Conservation (phyloP, 2,329 filamentous ascomycete genomes). For the Aspergillus sp. region DNA sequence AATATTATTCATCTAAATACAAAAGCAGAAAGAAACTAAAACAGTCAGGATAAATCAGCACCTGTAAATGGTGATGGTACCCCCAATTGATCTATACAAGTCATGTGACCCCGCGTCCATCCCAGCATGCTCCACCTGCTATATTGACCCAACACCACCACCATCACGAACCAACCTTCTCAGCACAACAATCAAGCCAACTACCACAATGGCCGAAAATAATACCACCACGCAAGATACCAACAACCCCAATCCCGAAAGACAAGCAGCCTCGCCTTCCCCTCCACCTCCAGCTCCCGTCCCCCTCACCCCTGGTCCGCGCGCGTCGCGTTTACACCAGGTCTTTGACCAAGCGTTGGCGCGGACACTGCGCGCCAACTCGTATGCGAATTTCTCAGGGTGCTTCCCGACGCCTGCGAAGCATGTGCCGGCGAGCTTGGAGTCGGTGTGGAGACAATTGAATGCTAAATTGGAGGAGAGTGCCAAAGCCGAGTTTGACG, state of each 20-base stretch:
- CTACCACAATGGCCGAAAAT: slow-evolving; percentile 15
- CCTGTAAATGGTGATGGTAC: no score
- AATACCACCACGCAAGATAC: background rate
- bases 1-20: no score
- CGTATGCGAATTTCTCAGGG: slow-evolving; percentile 56
- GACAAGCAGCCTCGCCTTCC: slow-evolving; percentile 39
- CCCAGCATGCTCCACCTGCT: slow-evolving; percentile 6
- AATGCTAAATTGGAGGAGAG: slow-evolving; percentile 54
- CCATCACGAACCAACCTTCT: no score
- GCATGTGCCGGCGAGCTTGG: slow-evolving; percentile 52
- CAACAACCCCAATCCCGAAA: slow-evolving; percentile 8
- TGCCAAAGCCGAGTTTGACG: slow-evolving; percentile 57
- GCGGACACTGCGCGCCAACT: slow-evolving; percentile 58
- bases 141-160: slow-evolving; percentile 1
- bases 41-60: no score
- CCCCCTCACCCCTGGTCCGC: slow-evolving; percentile 52
- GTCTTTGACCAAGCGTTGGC: slow-evolving; percentile 57
- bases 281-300: slow-evolving; percentile 51
- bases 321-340: slow-evolving; percentile 56
- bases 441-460: slow-evolving; percentile 55
- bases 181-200: slow-evolving; percentile 2
- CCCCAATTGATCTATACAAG: background rate
- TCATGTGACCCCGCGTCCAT: slow-evolving; percentile 3
- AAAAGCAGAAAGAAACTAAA: no score
- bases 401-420: slow-evolving; percentile 61